Evolutionary conservation across 2,329 filamentous ascomycete genomes (phyloP).

Genomic region (Colletotrichum karsti): DNA sequence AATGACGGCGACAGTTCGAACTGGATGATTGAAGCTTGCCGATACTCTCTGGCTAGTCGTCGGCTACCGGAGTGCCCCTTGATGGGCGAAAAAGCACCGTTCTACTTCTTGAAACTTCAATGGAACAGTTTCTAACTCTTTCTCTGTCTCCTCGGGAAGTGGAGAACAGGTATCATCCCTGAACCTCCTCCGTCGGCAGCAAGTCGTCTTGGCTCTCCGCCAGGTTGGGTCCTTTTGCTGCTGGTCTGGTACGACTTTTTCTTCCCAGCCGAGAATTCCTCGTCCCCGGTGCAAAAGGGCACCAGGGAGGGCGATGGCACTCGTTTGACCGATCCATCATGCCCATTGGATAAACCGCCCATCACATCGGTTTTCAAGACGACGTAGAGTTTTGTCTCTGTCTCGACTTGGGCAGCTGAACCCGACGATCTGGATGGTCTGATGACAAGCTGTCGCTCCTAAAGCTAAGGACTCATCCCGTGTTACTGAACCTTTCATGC

Average conservation of each 20-base stretch:
- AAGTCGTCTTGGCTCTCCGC: conserved; percentile 12
- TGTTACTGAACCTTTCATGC: background rate
- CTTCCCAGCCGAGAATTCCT: conserved; percentile 15
- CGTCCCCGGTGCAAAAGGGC: background rate
- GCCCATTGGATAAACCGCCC: background rate
- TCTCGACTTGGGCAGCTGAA: background rate
- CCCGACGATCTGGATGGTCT: conserved; percentile 18
- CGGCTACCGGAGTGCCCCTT: conserved; percentile 1
- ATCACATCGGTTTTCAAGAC: background rate
- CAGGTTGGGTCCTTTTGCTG: conserved; percentile 4
- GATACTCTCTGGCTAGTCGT: background rate
- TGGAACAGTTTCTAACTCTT: conserved; percentile 28
- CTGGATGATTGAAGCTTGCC: conserved; percentile 21
- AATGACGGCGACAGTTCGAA: background rate
- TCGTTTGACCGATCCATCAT: conserved; percentile 1
- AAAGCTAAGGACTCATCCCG: conserved; percentile 6
- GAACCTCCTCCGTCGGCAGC: conserved; percentile 7
- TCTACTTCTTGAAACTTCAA: conserved; percentile 28
- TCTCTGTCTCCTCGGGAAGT: conserved; percentile 19
- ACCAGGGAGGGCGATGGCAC: background rate
- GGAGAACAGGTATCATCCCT: conserved; percentile 19
- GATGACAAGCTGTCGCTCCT: background rate
- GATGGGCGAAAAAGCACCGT: background rate
- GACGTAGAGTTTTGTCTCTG: background rate
- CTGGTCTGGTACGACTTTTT: conserved; percentile 17